phyloP scores from a whole-genome alignment of 2,329 filamentous ascomycete genomes.

The Aspergillus melleus region DNA sequence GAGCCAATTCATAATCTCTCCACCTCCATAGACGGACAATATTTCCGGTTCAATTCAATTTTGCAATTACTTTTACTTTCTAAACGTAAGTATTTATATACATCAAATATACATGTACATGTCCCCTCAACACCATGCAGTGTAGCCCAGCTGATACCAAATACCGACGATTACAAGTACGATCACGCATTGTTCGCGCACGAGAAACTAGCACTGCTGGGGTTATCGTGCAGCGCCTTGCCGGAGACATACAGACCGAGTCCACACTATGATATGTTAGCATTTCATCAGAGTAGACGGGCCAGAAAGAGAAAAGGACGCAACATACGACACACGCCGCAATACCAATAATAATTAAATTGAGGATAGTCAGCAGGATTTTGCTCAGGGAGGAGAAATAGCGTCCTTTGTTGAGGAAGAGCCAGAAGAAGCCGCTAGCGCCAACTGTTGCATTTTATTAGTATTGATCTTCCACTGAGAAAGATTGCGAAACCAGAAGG shows the following conservation, averaged over 20 bases:
- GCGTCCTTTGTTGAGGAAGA: slow-evolving; percentile 26
- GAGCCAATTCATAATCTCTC: too few relatives aligned
- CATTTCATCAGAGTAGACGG: not conserved
- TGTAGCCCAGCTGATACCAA: not conserved
- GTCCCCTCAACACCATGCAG: not conserved
- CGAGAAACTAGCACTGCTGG: slow-evolving; percentile 29
- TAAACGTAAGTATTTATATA: not conserved
- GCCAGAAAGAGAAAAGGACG: not conserved
- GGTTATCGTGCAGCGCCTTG: slow-evolving; percentile 26
- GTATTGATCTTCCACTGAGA: not conserved
- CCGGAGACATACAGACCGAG: slow-evolving; percentile 35
- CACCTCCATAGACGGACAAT: too few relatives aligned
- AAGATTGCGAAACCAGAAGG: not conserved
- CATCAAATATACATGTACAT: not conserved
- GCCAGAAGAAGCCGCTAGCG: slow-evolving; percentile 29
- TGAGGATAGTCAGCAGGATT: slow-evolving; percentile 21
- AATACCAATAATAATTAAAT: slow-evolving; percentile 16
- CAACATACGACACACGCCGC: slow-evolving; percentile 18
- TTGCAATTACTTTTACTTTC: not conserved
- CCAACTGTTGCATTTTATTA: slow-evolving; percentile 11
- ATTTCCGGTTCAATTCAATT: too few relatives aligned
- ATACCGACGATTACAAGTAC: not conserved
- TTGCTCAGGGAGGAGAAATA: slow-evolving; percentile 24
- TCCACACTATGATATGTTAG: slow-evolving; percentile 25
- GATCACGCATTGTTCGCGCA: slow-evolving; percentile 25